A percentile compares a stretch with the other conserved stretches of the same genome.
Conservation (phyloP, 257 asterid genomes). For the Dorcoceras hygrometricum region DNA sequence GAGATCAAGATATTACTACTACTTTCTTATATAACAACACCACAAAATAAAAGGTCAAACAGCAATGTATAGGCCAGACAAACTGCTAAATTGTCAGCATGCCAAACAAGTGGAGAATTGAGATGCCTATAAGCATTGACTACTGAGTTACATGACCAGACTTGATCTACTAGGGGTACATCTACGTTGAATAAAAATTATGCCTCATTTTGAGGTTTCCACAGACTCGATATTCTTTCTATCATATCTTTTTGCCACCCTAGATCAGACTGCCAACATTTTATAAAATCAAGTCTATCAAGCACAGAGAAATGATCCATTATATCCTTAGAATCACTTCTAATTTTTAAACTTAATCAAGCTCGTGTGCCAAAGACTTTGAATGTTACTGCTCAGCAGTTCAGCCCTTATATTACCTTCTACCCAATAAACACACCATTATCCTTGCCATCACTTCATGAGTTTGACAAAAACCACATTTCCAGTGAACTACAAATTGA, state of each 20-base stretch:
- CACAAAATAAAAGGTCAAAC: not conserved
- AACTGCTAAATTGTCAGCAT: conserved; percentile 5
- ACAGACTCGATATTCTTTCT: not conserved
- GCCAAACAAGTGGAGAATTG: not conserved
- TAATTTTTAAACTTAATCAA: not conserved
- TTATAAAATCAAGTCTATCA: not conserved
- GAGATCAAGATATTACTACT: conserved; percentile 11
- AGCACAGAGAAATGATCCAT: not conserved
- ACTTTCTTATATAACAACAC: conserved; percentile 10
- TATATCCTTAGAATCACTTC: not conserved
- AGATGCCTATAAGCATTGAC: not conserved
- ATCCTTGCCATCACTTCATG: too few species aligned
- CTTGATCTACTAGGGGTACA: not conserved
- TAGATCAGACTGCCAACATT: not conserved
- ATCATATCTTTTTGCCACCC: not conserved
- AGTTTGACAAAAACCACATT: not conserved
- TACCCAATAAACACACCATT: too few species aligned
- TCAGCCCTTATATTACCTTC: not conserved
- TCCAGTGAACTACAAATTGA: not conserved
- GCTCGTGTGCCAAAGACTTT: not conserved
- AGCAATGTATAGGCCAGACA: not conserved
- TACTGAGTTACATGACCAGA: not conserved
- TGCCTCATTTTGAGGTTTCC: not conserved
- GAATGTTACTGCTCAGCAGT: too few species aligned
- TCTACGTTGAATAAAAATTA: not conserved